Conservation (phyloP, 192 early-diverging fungal genomes). For the Coemansia sp. region DNA sequence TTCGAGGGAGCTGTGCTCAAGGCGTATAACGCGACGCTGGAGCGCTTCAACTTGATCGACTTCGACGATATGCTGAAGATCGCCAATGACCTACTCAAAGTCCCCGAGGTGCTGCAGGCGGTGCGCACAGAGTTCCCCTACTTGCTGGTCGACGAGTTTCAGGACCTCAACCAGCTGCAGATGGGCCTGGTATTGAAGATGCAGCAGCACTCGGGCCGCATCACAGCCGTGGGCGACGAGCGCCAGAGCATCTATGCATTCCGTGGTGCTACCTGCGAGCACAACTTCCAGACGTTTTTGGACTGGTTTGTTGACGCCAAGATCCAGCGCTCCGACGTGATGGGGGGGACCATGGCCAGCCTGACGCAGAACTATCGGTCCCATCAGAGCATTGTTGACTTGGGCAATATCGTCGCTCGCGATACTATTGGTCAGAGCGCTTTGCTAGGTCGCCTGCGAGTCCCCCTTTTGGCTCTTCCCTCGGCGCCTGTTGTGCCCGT, state of each 20-base stretch:
- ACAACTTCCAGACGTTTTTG: conserved; percentile 44
- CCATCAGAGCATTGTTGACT: conserved; percentile 48
- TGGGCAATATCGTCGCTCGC: conserved; percentile 47
- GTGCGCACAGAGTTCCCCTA: conserved; percentile 33
- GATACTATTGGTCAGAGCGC: conserved; percentile 28
- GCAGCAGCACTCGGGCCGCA: conserved; percentile 28
- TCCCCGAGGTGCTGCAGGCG: conserved; percentile 2
- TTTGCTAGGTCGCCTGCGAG: conserved; percentile 33
- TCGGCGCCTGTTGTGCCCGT: conserved; percentile 40
- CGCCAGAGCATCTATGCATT: conserved; percentile 53
- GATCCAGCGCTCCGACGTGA: conserved; percentile 3
- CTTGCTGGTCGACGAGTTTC: conserved; percentile 52
- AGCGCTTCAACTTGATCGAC: conserved; percentile 37
- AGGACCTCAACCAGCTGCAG: conserved; percentile 52
- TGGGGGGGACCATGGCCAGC: conserved; percentile 19
- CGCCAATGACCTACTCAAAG: conserved; percentile 23
- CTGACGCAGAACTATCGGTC: conserved; percentile 53
- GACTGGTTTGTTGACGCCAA: conserved; percentile 43
- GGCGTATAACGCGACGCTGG: conserved; percentile 40
- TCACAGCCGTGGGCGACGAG: conserved; percentile 52
- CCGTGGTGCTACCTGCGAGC: conserved; percentile 45
- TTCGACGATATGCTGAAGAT: conserved; percentile 46
- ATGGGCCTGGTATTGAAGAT: conserved; percentile 40
- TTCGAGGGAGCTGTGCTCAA: conserved; percentile 28
- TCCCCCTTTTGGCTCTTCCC: conserved; percentile 20